Evolutionary conservation across 2,329 filamentous ascomycete genomes (phyloP), one percentile per base, ranked within the genome.

Genomic region (Sporothrix dimorphospora): DNA sequence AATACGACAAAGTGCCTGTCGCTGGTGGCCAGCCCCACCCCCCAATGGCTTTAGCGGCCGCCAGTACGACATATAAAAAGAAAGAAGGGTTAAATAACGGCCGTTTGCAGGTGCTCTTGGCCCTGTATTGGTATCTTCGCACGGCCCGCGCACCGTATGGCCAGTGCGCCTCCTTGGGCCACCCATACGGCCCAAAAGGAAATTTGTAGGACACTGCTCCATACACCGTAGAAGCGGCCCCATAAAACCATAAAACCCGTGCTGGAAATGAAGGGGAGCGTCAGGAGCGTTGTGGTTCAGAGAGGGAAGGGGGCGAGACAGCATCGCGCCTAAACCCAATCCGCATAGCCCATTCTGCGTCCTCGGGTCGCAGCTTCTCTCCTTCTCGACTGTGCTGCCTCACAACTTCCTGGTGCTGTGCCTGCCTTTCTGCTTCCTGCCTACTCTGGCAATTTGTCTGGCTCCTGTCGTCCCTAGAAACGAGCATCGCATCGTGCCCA

Each of bases 241-340:
- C 34, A 61, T 40, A 42, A 34, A 70, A 63, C 9, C 21, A 24
- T 19, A 0, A 49, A 9, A 49, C 8, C 45, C 47, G 47, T 49
- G 47, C 47, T 49, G n/a, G 47, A 49, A n/a, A 21, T 6, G n/a
- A 19, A 19, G 47, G 7, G 47, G 8, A 49, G 42, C 16, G 19
- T 7, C 19, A 21, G 47, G n/a, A n/a, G n/a, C n/a, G n/a, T 21
- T 21, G 47, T n/a, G 47, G 45, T 21, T n/a, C 19, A 51, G 65
- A 61, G n/a, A n/a, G 40, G 40, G 27, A 11, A 61, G 59, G 68
- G 57, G 45, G 42, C 67, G 4, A 19, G 27, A 14, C 34, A 53
- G 24, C 24, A 59, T 66, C 57, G 27, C 47, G 57, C 70, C 70
- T 71, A 73, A 73, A 66, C 72, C 70, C 72, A 70, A 70, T 72